Percentiles rank a stretch among this genome's conserved stretches.
phyloP scores from a whole-genome alignment of 768 basidiomycete genomes.

The Leccinum variicolor region DNA sequence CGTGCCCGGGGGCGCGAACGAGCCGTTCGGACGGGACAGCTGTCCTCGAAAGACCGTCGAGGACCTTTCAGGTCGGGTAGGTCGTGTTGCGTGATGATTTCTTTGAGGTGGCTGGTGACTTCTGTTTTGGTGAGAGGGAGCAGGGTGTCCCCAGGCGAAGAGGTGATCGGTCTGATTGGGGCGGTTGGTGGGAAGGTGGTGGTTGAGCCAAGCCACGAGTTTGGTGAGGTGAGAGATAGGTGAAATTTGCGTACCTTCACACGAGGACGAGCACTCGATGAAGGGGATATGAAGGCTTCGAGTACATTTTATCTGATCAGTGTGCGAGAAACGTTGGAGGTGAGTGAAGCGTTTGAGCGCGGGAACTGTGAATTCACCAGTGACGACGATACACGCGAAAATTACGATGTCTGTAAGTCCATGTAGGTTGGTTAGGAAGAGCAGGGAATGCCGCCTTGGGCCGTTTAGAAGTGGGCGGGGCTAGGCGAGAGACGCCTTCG shows the following conservation, averaged over 20 bases:
- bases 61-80: neutral
- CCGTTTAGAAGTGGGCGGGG: neutral
- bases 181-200: neutral
- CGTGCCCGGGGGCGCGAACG: too few relatives aligned
- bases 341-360: neutral
- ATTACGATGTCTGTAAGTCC: constrained; percentile 7
- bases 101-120: neutral
- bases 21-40: constrained; percentile 14
- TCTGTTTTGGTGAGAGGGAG: neutral
- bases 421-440: constrained; percentile 13
- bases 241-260: neutral
- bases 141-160: neutral
- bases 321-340: neutral
- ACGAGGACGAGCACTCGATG: neutral
- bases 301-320: neutral
- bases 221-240: neutral
- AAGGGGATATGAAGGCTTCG: neutral
- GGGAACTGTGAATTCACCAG: neutral
- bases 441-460: neutral
- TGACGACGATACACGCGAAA: neutral
- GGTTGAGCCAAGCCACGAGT: neutral
- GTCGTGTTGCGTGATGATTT: neutral
- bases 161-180: neutral
- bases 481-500: too few relatives aligned
- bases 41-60: too few relatives aligned